phyloP scores from a whole-genome alignment of 2,329 filamentous ascomycete genomes.

The Fusarium incarnatum region DNA sequence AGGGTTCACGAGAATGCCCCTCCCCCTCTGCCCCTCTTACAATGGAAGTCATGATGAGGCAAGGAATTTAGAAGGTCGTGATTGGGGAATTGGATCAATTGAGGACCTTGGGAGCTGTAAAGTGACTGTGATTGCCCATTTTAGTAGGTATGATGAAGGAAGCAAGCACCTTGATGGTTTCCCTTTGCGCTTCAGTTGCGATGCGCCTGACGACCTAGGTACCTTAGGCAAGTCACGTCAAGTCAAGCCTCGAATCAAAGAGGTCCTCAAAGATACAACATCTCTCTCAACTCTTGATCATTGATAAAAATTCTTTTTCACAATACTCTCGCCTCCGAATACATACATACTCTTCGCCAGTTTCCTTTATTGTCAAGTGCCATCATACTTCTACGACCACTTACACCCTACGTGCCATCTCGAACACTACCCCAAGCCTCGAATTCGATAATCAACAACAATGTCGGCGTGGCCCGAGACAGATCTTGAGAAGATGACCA shows the following conservation, averaged over 20 bases:
- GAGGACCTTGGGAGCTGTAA: slow-evolving; percentile 16
- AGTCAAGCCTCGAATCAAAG: slow-evolving; percentile 13
- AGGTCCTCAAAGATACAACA: slow-evolving; percentile 10
- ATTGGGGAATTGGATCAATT: slow-evolving; percentile 24
- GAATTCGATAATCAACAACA: not conserved
- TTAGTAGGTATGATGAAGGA: slow-evolving; percentile 7
- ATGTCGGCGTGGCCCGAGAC: slow-evolving; percentile 46
- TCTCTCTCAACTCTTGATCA: not conserved
- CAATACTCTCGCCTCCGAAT: not conserved
- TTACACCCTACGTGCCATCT: not conserved
- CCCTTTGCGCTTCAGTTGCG: slow-evolving; percentile 4
- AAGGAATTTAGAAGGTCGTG: not conserved
- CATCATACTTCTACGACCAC: not conserved
- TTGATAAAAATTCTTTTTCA: not conserved
- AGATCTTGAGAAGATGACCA: slow-evolving; percentile 52
- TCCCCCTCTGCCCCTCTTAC: slow-evolving; percentile 27
- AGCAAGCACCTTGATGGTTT: slow-evolving; percentile 38
- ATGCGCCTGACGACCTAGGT: not conserved
- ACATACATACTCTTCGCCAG: not conserved
- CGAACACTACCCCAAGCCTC: not conserved
- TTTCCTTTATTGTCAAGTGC: not conserved
- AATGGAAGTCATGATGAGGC: slow-evolving; percentile 29
- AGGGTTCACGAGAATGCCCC: slow-evolving; percentile 36
- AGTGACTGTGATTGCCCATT: not conserved
- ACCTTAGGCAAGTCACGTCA: not conserved